Percentiles rank a stretch among this genome's conserved stretches.
These are phyloP conservation scores for Haplographium delicatum DNA, from an alignment of 495 filamentous ascomycete genomes.

Conservation along the genomic window DNA sequence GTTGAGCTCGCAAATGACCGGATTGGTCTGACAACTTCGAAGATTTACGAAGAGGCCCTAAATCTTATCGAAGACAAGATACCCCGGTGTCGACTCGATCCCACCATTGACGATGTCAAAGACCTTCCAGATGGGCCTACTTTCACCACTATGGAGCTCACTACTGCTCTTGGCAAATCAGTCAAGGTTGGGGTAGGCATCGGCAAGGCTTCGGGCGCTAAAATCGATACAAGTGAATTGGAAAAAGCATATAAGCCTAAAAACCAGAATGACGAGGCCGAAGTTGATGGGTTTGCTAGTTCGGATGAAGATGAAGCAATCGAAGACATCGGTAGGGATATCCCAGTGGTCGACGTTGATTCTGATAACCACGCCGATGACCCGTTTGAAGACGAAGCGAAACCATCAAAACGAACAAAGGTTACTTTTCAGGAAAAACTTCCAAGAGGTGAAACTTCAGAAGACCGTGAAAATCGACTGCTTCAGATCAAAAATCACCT, in stretches of 20 bases:
- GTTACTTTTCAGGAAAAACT: conserved; percentile 29
- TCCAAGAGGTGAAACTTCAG: conserved; percentile 1
- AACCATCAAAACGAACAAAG: conserved; percentile 19
- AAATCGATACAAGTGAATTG: conserved; percentile 1
- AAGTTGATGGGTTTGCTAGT: conserved; percentile 35
- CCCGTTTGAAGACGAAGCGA: conserved; percentile 12
- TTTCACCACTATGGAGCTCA: conserved; percentile 44
- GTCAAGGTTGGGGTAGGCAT: conserved; percentile 32
- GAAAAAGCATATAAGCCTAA: conserved; percentile 25
- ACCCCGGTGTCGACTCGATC: conserved; percentile 53
- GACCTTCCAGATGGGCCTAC: conserved; percentile 30
- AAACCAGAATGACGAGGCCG: conserved; percentile 25
- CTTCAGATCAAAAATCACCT: conserved; percentile 72
- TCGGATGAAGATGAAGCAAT: conserved; percentile 21
- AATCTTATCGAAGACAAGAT: conserved; percentile 62
- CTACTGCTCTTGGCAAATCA: conserved; percentile 38
- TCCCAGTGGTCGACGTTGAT: conserved; percentile 23
- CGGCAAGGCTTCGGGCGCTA: conserved; percentile 2
- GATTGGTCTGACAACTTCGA: conserved; percentile 58
- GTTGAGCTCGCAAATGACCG: conserved; percentile 53
- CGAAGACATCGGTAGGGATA: conserved; percentile 20
- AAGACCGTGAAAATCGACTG: conserved; percentile 34
- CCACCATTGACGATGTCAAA: conserved; percentile 45
- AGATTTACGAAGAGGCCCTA: conserved; percentile 72
- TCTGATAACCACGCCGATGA: conserved; percentile 32